Evolutionary conservation across 306 rosid species (phyloP).

Genomic region (Inga leiocalycina): DNA sequence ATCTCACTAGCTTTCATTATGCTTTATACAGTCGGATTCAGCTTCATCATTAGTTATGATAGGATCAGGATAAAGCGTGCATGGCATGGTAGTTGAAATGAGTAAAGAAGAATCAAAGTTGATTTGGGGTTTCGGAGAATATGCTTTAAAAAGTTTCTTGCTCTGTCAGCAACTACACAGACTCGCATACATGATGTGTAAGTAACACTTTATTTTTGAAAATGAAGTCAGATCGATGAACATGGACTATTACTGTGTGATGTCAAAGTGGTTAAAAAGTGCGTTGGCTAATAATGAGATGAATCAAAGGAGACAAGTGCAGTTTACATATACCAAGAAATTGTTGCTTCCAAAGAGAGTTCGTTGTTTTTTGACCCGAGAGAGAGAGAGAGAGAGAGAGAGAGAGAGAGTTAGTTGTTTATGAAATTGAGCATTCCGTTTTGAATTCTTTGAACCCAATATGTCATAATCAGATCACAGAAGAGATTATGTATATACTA

Average conservation of each 20-base stretch:
- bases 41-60: not conserved
- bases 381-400: too few species aligned
- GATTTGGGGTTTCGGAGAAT: not conserved
- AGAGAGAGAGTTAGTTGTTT: too few species aligned
- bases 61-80: conserved; percentile 10
- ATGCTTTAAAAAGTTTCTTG: not conserved
- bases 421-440: too few species aligned
- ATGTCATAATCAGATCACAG: too few species aligned
- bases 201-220: not conserved
- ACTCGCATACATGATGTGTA: not conserved
- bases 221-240: too few species aligned
- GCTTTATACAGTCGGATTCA: not conserved
- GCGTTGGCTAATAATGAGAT: not conserved
- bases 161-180: not conserved
- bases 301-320: not conserved
- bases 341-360: not conserved
- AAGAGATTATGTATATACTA: too few species aligned
- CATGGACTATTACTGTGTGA: not conserved
- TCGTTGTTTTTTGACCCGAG: too few species aligned
- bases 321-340: not conserved
- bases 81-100: not conserved
- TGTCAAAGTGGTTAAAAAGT: not conserved
- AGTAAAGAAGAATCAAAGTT: not conserved
- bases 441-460: too few species aligned
- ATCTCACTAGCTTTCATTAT: too few species aligned